A percentile compares a stretch with the other conserved stretches of the same genome.
Evolutionary conservation across 2,329 filamentous ascomycete species (phyloP).

Genomic region (Teratosphaeriaceae sp.): DNA sequence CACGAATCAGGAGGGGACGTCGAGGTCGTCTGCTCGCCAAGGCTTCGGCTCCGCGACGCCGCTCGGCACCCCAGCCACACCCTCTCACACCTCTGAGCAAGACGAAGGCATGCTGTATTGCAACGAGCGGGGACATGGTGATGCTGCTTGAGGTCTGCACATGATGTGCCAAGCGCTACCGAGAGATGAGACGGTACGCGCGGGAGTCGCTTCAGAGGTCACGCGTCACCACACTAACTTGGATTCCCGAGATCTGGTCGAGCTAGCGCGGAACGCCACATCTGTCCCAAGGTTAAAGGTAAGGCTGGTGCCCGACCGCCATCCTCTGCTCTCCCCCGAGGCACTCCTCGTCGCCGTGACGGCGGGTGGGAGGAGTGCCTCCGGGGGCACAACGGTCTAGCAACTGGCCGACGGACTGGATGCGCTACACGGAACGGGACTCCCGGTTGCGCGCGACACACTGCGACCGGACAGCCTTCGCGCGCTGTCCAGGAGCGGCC

Average conservation of each 20-base stretch:
- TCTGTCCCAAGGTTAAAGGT: background rate
- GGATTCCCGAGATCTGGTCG: no score
- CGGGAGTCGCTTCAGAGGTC: background rate
- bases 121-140: no score
- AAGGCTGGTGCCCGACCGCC: background rate
- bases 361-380: slow-evolving; percentile 12
- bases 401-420: background rate
- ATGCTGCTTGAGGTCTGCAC: no score
- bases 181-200: background rate
- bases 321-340: background rate
- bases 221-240: background rate
- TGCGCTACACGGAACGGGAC: slow-evolving; percentile 1
- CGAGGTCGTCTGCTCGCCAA: no score
- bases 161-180: no score
- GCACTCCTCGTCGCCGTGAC: slow-evolving; percentile 9
- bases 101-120: no score
- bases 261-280: slow-evolving; percentile 5
- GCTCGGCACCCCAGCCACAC: no score
- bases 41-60: no score
- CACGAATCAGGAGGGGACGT: no score
- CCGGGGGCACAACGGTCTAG: slow-evolving; percentile 4
- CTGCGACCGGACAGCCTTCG: slow-evolving; percentile 1
- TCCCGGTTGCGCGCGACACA: slow-evolving; percentile 5
- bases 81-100: no score
- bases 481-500: background rate